Base-by-base conservation (phyloP, 495 filamentous ascomycete species). In the Evernia prunastri region DNA sequence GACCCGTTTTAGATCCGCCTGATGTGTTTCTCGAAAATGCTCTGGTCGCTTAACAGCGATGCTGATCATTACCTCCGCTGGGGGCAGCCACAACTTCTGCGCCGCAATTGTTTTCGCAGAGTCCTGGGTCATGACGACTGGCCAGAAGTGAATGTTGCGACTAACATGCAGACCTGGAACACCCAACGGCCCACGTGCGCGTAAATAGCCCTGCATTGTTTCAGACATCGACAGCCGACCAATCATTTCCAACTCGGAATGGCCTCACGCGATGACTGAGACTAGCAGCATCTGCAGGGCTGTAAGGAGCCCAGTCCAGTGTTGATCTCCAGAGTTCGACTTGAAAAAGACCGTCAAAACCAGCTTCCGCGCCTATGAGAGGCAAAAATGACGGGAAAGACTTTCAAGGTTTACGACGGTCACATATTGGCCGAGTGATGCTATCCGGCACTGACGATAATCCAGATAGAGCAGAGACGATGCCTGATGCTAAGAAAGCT, bases 1-100 rank as follows among this genome's bases (percentile, higher is more conserved):
- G 49, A 53, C 49, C 49, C 49, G 45, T 23, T 51, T 27, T 15
- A 51, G 45, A 15, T 4, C n/a, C 45, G 49, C 25, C 31, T 53
- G 49, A 53, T 18, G 12, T 53, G 11, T 29, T 53, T 31, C 49
- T 53, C 25, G 49, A 53, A 53, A 53, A 53, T 53, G 49, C 49
- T 53, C 49, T 53, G 49, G 49, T 53, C 49, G 49, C 49, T 31
- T 53, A 53, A 51, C 15, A 4, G 29, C 23, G 4, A 17, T 29
- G 25, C 47, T 51, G 15, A 12, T 5, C 11, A 10, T 15, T 51
- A 11, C 3, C 15, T 11, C 47, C 47, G 47, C 43, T 10, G 23
- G n/a, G 11, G 6, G 43, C 43, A 49, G 45, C 45, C 45, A 49
- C n/a, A 53, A 3, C 49, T 0, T 17, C 49, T 31, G 25, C 49